These are phyloP conservation scores for Gossypium davidsonii DNA, from an alignment of 441 rosid genomes.

Conservation along the genomic window DNA sequence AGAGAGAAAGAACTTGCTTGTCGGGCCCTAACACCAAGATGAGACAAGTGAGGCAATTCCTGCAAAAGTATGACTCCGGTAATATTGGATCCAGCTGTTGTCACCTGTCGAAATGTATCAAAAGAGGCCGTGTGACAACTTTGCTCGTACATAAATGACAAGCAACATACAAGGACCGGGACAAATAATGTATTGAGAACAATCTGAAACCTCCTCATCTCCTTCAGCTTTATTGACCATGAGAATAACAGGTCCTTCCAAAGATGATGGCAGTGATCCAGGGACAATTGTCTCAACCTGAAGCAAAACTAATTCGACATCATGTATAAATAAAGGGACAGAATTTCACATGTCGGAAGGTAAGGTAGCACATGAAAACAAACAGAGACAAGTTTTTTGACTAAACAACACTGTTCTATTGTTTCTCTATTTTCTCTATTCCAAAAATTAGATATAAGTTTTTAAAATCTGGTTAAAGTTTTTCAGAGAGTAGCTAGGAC, in stretches of 20 bases:
- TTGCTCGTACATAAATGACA: not conserved
- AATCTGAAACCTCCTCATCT: constrained; percentile 76
- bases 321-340: not conserved
- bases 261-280: constrained; percentile 55
- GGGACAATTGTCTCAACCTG: constrained; percentile 87
- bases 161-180: not conserved
- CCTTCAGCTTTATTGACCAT: constrained; percentile 91
- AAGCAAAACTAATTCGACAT: constrained; percentile 3
- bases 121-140: constrained; percentile 2
- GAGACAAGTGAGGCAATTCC: constrained; percentile 94
- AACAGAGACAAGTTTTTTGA: too few species aligned
- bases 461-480: too few species aligned
- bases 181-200: constrained; percentile 7
- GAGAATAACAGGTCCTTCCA: constrained; percentile 67
- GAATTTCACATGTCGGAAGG: not conserved
- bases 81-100: constrained; percentile 67
- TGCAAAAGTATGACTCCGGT: constrained; percentile 80
- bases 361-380: not conserved
- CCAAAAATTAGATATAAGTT: too few species aligned
- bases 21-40: constrained; percentile 95
- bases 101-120: constrained; percentile 47
- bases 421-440: too few species aligned
- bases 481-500: too few species aligned
- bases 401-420: too few species aligned
- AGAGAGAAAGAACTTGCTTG: constrained; percentile 48